phyloP scores from a whole-genome alignment of 352 stramenopile species.

The Phytopythium mirpurense region DNA sequence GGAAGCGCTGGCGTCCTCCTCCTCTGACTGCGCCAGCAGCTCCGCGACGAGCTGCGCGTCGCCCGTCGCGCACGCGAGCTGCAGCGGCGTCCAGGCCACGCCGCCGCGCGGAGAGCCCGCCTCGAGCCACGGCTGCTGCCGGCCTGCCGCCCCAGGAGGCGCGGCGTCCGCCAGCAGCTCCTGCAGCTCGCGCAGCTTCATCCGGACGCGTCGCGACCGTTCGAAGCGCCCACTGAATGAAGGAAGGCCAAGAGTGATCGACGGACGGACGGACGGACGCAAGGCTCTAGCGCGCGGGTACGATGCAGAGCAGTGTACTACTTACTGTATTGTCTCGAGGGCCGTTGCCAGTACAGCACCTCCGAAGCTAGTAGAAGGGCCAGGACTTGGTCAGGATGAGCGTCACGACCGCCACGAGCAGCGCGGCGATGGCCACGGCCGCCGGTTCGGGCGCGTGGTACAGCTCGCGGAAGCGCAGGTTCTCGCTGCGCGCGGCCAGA shows the following conservation, averaged over 20 bases:
- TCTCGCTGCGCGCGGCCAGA: constrained; percentile 61
- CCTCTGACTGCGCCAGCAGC: constrained; percentile 4
- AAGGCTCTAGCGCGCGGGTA: no score
- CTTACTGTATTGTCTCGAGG: background rate
- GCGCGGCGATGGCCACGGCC: constrained; percentile 45
- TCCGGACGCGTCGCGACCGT: background rate
- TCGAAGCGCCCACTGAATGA: no score
- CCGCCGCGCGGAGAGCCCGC: constrained; percentile 50
- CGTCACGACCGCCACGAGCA: constrained; percentile 54
- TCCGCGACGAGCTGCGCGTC: constrained; percentile 34
- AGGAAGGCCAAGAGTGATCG: no score
- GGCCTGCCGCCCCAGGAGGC: no score
- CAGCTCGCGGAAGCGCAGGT: constrained; percentile 70
- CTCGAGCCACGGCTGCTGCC: constrained; percentile 28
- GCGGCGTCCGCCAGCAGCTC: constrained; percentile 3
- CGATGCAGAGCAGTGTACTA: background rate
- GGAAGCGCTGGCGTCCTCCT: constrained; percentile 4
- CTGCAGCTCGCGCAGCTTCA: constrained; percentile 2
- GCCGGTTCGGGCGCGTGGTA: constrained; percentile 65
- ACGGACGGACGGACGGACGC: no score
- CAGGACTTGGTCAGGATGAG: constrained; percentile 74
- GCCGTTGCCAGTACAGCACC: background rate
- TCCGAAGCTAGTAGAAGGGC: constrained; percentile 73
- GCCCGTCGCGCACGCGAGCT: constrained; percentile 73
- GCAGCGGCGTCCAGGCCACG: constrained; percentile 64